Evolutionary conservation across 2,329 filamentous ascomycete species (phyloP).

Genomic region (Stachybotrys echinatus): DNA sequence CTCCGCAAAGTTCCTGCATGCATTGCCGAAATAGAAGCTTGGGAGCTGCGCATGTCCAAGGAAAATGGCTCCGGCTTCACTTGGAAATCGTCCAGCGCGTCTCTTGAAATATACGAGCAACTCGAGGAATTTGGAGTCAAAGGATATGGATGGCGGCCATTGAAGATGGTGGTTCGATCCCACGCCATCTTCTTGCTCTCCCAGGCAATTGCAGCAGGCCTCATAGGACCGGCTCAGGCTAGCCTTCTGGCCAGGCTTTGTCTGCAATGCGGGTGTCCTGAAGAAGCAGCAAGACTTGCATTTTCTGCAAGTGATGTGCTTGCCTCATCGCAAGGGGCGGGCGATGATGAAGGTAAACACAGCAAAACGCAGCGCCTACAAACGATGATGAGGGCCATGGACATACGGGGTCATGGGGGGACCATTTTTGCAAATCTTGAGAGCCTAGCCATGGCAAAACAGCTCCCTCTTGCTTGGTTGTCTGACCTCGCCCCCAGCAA

Average conservation of each 20-base stretch:
- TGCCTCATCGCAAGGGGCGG: constrained; percentile 3
- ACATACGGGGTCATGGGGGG: constrained; percentile 4
- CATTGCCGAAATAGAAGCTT: constrained; percentile 25
- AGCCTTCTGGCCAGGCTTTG: constrained; percentile 22
- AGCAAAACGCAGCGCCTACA: constrained; percentile 13
- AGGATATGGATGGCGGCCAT: constrained; percentile 24
- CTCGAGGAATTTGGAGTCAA: constrained; percentile 24
- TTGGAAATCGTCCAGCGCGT: constrained; percentile 20
- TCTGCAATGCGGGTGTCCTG: constrained; percentile 14
- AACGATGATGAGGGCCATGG: constrained; percentile 10
- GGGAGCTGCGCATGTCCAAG: constrained; percentile 19
- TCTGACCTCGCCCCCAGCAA: constrained; percentile 15
- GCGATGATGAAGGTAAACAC: background rate
- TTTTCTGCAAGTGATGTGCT: constrained; percentile 11
- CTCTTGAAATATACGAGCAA: constrained; percentile 26
- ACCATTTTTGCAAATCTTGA: constrained; percentile 16
- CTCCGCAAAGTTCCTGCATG: constrained; percentile 24
- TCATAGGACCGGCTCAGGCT: constrained; percentile 21
- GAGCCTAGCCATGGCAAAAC: constrained; percentile 10
- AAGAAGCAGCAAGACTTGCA: constrained; percentile 21
- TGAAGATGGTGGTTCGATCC: constrained; percentile 25
- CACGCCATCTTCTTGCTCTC: constrained; percentile 23
- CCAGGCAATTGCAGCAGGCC: constrained; percentile 20
- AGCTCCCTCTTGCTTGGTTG: constrained; percentile 16
- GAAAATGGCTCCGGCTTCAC: constrained; percentile 14